phyloP scores from a whole-genome alignment of 2,329 filamentous ascomycete genomes.

The Colletotrichum liaoningense region DNA sequence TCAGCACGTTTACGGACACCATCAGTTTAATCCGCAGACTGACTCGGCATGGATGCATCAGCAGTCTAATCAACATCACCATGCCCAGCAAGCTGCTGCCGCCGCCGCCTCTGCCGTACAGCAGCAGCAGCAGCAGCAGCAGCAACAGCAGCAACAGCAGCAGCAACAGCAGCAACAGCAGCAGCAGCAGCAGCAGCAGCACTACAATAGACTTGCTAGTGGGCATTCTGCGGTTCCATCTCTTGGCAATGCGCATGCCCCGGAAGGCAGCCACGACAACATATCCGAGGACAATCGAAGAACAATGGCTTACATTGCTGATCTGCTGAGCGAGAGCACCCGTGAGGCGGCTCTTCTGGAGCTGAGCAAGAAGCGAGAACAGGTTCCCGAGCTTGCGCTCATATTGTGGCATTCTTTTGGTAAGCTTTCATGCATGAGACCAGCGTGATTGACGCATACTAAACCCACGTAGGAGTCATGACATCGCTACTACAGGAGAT shows the following conservation, averaged over 20 bases:
- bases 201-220: conserved; percentile 80
- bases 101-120: conserved; percentile 64
- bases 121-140: conserved; percentile 62
- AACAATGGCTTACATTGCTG: conserved; percentile 93
- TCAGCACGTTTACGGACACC: conserved; percentile 75
- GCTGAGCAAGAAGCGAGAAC: conserved; percentile 97
- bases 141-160: conserved; percentile 63
- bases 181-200: conserved; percentile 56
- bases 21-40: conserved; percentile 72
- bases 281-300: conserved; percentile 91
- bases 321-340: conserved; percentile 87
- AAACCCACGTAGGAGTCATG: conserved; percentile 81
- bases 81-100: conserved; percentile 65
- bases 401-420: conserved; percentile 99
- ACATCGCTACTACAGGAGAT: conserved; percentile 97
- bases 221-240: conserved; percentile 66
- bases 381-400: conserved; percentile 94
- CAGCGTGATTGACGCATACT: not conserved
- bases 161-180: conserved; percentile 50
- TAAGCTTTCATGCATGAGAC: conserved; percentile 56
- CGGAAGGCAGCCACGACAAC: conserved; percentile 71
- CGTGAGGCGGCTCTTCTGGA: conserved; percentile 93
- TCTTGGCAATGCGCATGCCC: conserved; percentile 60
- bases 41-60: conserved; percentile 77
- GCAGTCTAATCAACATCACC: conserved; percentile 70